Evolutionary conservation across 1,284 basidiomycete species (phyloP), one percentile per base, ranked within the genome.

Genomic region (Cryptococcus sp.): DNA sequence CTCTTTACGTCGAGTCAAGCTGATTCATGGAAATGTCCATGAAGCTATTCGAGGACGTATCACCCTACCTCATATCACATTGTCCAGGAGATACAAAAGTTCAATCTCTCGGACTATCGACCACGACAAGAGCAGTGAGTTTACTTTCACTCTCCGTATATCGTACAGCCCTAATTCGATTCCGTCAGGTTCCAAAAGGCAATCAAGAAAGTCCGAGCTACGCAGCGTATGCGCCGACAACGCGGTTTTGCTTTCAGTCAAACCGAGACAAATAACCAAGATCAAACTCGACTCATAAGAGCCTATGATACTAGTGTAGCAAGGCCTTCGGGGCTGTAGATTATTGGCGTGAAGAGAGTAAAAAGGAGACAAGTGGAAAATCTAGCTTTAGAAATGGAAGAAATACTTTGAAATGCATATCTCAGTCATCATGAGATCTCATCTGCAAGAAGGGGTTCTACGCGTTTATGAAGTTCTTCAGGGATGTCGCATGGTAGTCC

Each of bases 161-260:
- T 25, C 43, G 5, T 50, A 0, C 29, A 17, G 37, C 23, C 17
- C 52, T 58, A 38, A 52, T 54, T 51, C 37, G 47, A 52, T 53
- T 47, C 37, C 50, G 29, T 48, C n/a, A 91, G 89, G 76, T 94
- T 94, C 80, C 92, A 94, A 78, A 94, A 96, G 77, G 93, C 93
- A 7, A 97, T 97, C 83, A 96, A 96, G 79, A 97, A 97, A 75
- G 94, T 97, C 13, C 87, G 94, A 37, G 94, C 93, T 0, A 90
- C 93, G 1, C 94, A 97, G 74, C 87, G 93, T 44, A 91, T 97
- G 89, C 86, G 93, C 20, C 84, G 89, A 59, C 95, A 92, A 69
- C 86, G 94, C 57, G 93, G 93, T 1, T 97, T 97, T 74, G 93
- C 94, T 1, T 98, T 98, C 82, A 92, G 89, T 72, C 93, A 97